Evolutionary conservation across 2,329 filamentous ascomycete genomes (phyloP).

Genomic region (Aspergillus caelatus): DNA sequence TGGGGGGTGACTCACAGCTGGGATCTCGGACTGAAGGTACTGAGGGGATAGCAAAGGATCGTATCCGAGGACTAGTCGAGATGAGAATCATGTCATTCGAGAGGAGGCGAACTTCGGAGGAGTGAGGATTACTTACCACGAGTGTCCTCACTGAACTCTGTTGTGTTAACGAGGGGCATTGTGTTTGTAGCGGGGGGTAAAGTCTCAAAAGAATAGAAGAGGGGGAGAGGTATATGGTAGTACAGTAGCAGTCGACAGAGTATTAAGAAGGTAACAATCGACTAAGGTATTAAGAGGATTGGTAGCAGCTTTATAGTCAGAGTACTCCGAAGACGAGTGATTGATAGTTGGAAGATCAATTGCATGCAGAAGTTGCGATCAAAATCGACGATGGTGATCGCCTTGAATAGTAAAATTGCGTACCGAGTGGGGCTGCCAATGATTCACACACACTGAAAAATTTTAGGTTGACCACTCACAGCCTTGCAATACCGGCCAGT

Average conservation of each 20-base stretch:
- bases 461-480: slow-evolving; percentile 7
- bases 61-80: slow-evolving; percentile 78
- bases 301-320: background rate
- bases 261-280: background rate
- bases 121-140: slow-evolving; percentile 38
- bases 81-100: background rate
- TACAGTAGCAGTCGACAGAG: background rate
- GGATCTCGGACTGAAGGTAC: slow-evolving; percentile 83
- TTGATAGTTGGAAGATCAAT: background rate
- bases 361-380: background rate
- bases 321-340: background rate
- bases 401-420: slow-evolving; percentile 8
- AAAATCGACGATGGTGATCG: slow-evolving; percentile 10
- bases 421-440: slow-evolving; percentile 14
- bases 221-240: background rate
- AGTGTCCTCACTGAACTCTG: slow-evolving; percentile 49
- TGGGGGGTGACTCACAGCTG: slow-evolving; percentile 63
- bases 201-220: background rate
- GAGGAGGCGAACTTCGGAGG: background rate
- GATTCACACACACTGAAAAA: slow-evolving; percentile 18
- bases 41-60: slow-evolving; percentile 90
- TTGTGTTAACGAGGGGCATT: slow-evolving; percentile 47
- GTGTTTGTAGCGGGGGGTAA: slow-evolving; percentile 8
- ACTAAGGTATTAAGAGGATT: background rate
- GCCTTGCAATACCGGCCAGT: background rate